Conservation (phyloP, 1,284 basidiomycete species). For the Microbotryum saponariae region DNA sequence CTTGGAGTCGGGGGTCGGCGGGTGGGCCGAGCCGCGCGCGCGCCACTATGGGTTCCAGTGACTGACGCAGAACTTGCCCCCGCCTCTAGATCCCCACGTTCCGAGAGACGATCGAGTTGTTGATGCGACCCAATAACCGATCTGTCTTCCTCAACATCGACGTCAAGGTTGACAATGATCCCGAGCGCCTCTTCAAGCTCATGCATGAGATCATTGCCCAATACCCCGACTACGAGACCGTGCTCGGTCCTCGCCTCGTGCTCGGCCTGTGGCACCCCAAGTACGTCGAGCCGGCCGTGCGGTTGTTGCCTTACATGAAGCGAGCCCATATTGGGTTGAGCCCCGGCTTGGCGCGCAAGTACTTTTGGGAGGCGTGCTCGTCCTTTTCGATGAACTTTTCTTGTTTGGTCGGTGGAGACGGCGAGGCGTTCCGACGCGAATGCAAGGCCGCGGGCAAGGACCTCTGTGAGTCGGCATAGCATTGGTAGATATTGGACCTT, state of each 20-base stretch:
- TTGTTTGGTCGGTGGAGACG: slow-evolving; percentile 62
- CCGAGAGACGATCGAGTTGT: slow-evolving; percentile 65
- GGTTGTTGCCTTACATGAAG: slow-evolving; percentile 68
- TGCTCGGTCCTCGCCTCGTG: slow-evolving; percentile 64
- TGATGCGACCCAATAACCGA: slow-evolving; percentile 70
- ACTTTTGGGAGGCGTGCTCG: slow-evolving; percentile 85
- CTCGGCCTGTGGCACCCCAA: slow-evolving; percentile 70
- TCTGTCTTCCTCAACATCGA: slow-evolving; percentile 72
- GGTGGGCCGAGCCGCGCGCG: neutral
- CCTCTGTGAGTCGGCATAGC: neutral
- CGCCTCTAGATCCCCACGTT: slow-evolving; percentile 78
- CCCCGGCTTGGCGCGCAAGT: slow-evolving; percentile 57
- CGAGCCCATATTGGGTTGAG: slow-evolving; percentile 77
- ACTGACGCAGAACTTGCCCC: neutral
- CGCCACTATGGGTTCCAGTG: neutral
- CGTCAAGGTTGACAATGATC: slow-evolving; percentile 80
- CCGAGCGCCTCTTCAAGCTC: slow-evolving; percentile 72
- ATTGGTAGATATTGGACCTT: slow-evolving; percentile 43
- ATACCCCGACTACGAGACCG: slow-evolving; percentile 67
- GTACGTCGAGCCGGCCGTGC: slow-evolving; percentile 70
- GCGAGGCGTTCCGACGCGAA: slow-evolving; percentile 62
- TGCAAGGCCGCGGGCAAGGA: slow-evolving; percentile 74
- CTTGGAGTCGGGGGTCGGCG: slow-evolving; percentile 20
- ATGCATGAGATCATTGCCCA: slow-evolving; percentile 68
- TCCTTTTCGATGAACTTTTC: slow-evolving; percentile 82